phyloP scores from a whole-genome alignment of 768 basidiomycete genomes.

The Symmetrospora coprosmae region DNA sequence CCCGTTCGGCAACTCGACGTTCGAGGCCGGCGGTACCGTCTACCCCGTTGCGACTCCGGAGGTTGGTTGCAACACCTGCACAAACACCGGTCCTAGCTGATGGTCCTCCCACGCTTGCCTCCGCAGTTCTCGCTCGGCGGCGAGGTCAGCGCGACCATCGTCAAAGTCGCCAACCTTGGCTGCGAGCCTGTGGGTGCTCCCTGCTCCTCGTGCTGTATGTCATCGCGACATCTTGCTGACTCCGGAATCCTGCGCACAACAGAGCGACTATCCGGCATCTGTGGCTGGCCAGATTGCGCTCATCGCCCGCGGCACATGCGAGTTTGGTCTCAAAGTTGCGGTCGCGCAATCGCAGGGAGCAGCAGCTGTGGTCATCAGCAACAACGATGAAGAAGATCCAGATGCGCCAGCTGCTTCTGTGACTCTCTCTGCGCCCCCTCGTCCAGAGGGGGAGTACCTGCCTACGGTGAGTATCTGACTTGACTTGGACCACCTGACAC shows the following conservation, averaged over 20 bases:
- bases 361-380: background rate
- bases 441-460: constrained; percentile 1
- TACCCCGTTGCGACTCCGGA: background rate
- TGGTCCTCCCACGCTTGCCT: background rate
- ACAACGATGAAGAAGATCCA: background rate
- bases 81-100: background rate
- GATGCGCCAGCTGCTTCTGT: background rate
- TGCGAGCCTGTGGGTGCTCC: too few relatives aligned
- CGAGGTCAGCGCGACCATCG: background rate
- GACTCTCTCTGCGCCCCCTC: background rate
- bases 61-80: background rate
- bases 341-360: background rate
- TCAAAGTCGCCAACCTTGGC: background rate
- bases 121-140: constrained; percentile 5
- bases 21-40: background rate
- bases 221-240: too few relatives aligned
- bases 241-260: too few relatives aligned
- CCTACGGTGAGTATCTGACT: background rate
- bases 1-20: background rate
- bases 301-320: background rate
- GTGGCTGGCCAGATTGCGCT: constrained; percentile 8
- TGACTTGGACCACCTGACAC: background rate
- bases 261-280: background rate
- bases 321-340: constrained; percentile 6
- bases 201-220: too few relatives aligned